These are phyloP conservation scores for Termitomyces sp. DNA, from an alignment of 768 basidiomycete genomes.

Conservation along the genomic window DNA sequence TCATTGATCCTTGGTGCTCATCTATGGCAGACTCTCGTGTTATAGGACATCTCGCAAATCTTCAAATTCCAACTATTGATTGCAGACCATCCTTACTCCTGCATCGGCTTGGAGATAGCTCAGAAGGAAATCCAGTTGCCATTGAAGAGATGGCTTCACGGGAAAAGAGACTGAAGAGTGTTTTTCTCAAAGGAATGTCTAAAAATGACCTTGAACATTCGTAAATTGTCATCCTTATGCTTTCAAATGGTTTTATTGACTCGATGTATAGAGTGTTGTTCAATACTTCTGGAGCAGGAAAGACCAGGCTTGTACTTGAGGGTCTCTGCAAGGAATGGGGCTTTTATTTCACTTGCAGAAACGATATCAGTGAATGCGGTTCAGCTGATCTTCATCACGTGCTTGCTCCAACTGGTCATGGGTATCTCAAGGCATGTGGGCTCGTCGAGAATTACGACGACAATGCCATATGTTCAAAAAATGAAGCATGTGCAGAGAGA, in stretches of 20 bases:
- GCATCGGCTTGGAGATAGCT: not conserved
- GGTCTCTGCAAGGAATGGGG: slow-evolving; percentile 2
- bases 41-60: not conserved
- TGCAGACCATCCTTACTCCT: not conserved
- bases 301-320: not conserved
- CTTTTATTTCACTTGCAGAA: not conserved
- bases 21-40: not conserved
- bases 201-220: not conserved
- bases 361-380: not conserved
- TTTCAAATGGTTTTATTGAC: not conserved
- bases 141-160: not conserved
- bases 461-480: not conserved
- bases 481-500: not conserved
- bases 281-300: not conserved
- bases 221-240: not conserved
- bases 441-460: not conserved
- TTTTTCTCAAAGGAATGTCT: not conserved
- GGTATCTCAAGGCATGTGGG: not conserved
- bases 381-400: not conserved
- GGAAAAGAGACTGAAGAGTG: not conserved
- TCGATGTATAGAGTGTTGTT: not conserved
- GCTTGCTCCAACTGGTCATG: not conserved
- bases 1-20: not conserved
- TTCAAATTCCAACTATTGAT: not conserved
- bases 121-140: not conserved